Percentiles rank a stretch among this genome's conserved stretches.
phyloP scores from a whole-genome alignment of 352 stramenopile genomes.

The Peronospora farinosa region DNA sequence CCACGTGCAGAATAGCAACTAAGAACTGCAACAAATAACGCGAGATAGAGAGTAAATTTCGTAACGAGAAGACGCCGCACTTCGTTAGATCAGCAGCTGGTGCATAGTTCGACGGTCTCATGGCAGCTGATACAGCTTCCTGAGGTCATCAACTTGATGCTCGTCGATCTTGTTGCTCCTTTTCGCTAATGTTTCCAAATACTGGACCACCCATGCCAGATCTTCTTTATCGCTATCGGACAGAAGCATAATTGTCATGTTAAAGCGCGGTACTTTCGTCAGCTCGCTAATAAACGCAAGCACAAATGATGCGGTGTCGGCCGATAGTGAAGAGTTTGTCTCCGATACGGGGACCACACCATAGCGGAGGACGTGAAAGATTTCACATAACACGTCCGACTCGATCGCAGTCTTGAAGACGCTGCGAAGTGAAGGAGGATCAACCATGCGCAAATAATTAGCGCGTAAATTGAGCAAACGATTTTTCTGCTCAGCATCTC shows the following conservation, averaged over 20 bases:
- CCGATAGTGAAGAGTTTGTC: neutral
- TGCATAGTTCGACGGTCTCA: conserved; percentile 8
- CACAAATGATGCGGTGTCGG: conserved; percentile 21
- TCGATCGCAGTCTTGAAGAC: conserved; percentile 79
- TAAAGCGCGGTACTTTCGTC: conserved; percentile 56
- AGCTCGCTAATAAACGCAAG: conserved; percentile 37
- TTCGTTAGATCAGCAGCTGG: neutral
- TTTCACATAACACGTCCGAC: conserved; percentile 65
- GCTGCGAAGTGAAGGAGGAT: conserved; percentile 25
- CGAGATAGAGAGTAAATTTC: conserved; percentile 6
- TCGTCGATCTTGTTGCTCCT: conserved; percentile 6
- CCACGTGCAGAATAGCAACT: conserved; percentile 78
- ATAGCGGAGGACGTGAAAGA: conserved; percentile 43
- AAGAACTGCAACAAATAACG: conserved; percentile 82
- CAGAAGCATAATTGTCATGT: conserved; percentile 79
- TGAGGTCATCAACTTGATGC: conserved; percentile 25
- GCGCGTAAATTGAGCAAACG: conserved; percentile 37
- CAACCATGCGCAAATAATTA: conserved; percentile 45
- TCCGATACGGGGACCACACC: conserved; percentile 7
- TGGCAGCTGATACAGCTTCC: conserved; percentile 42
- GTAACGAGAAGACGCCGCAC: conserved; percentile 1
- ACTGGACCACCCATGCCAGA: conserved; percentile 38
- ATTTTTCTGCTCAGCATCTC: conserved; percentile 22
- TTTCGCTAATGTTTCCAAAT: conserved; percentile 16
- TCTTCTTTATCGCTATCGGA: conserved; percentile 54